These are phyloP conservation scores for Blastocystis sp. DNA, from an alignment of 352 stramenopile genomes.

Conservation along the genomic window DNA sequence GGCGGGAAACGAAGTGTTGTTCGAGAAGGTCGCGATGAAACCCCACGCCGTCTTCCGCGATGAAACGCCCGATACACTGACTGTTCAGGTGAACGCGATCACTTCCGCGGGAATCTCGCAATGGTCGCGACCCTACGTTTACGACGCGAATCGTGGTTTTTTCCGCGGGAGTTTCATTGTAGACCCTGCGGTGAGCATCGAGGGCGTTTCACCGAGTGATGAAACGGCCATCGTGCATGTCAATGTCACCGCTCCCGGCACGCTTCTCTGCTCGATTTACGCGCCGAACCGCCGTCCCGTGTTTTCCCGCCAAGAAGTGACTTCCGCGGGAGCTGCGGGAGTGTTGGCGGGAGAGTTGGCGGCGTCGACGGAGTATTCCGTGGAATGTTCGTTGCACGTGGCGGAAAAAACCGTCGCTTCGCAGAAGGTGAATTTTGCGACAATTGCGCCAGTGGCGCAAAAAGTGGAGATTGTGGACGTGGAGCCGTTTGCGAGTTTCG, in stretches of 20 bases:
- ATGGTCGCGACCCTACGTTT: conserved; percentile 15
- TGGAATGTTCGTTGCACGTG: conserved; percentile 17
- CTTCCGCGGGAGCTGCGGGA: not conserved
- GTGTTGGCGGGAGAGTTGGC: not conserved
- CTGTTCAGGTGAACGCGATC: conserved; percentile 2
- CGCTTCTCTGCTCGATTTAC: not conserved
- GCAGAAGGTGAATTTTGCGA: not conserved
- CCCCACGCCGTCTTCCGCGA: not conserved
- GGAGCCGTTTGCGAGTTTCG: conserved; percentile 25
- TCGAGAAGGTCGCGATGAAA: conserved; percentile 20
- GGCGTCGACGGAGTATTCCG: not conserved
- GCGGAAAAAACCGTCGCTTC: not conserved
- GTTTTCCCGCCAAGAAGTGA: not conserved
- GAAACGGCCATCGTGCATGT: not conserved
- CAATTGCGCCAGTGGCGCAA: not conserved
- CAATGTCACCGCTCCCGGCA: conserved; percentile 1
- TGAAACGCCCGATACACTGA: not conserved
- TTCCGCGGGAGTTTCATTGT: not conserved
- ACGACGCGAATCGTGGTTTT: not conserved
- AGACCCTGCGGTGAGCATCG: not conserved
- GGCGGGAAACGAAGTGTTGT: not conserved
- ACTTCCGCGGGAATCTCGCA: not conserved
- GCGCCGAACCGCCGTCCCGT: not conserved
- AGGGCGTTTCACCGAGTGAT: not conserved
- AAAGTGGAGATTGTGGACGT: not conserved